Conservation (phyloP, 106 monocot genomes). For the Dactylorhiza incarnata region DNA sequence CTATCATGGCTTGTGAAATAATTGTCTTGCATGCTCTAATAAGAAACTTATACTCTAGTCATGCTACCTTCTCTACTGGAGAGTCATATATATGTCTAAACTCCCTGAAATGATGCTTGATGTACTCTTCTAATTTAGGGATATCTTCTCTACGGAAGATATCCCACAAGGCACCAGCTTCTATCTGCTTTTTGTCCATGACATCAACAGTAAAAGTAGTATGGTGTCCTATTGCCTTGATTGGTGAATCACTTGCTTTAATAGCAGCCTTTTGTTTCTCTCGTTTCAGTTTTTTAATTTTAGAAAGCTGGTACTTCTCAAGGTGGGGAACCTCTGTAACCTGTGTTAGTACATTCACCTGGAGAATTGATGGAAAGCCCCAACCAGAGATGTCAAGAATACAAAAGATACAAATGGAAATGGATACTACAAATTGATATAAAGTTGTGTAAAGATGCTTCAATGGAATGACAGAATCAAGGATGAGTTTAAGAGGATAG, state of each 20-base stretch:
- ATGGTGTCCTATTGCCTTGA: not conserved
- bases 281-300: conserved; percentile 14
- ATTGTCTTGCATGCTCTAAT: not conserved
- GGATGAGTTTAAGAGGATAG: not conserved
- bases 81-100: conserved; percentile 37
- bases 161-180: conserved; percentile 59
- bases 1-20: not conserved
- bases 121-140: conserved; percentile 32
- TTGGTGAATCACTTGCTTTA: not conserved
- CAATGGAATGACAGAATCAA: not conserved
- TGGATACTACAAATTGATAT: not conserved
- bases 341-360: conserved; percentile 48
- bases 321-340: conserved; percentile 19
- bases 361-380: not conserved
- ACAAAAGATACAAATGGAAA: not conserved
- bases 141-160: conserved; percentile 55
- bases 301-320: not conserved
- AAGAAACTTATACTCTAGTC: not conserved
- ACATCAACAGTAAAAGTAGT: not conserved
- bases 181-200: not conserved
- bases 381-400: not conserved
- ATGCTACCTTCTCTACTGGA: conserved; percentile 26
- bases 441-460: not conserved
- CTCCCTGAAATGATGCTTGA: conserved; percentile 33
- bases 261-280: conserved; percentile 13